Evolutionary conservation across 139 green algal species (phyloP).

Genomic region (Chlorella vulgaris): DNA sequence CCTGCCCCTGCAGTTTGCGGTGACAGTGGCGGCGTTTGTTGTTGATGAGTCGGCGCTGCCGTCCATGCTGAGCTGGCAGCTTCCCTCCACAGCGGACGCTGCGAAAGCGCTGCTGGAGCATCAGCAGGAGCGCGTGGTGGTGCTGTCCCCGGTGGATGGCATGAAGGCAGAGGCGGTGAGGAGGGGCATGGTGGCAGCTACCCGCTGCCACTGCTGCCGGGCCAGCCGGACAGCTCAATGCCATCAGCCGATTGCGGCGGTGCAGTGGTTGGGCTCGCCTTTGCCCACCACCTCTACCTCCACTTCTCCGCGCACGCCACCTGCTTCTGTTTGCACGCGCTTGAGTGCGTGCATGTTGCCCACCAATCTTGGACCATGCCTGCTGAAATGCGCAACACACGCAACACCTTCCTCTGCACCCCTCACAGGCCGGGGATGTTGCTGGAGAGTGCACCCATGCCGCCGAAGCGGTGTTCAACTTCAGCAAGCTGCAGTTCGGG

Average conservation of each 20-base stretch:
- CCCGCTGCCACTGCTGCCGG: too few relatives aligned
- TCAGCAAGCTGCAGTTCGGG: constrained; percentile 11
- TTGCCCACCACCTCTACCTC: too few relatives aligned
- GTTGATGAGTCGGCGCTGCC: constrained; percentile 7
- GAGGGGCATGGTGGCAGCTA: too few relatives aligned
- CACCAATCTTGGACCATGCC: neutral
- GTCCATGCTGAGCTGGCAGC: constrained; percentile 20
- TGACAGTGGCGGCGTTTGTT: constrained; percentile 6
- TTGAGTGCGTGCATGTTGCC: too few relatives aligned
- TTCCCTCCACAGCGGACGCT: neutral
- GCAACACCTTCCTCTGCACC: too few relatives aligned
- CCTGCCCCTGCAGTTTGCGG: constrained; percentile 24
- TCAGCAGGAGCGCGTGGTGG: constrained; percentile 22
- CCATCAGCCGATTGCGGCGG: too few relatives aligned
- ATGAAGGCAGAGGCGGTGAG: neutral
- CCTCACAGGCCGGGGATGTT: neutral
- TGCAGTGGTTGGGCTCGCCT: too few relatives aligned
- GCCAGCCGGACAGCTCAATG: too few relatives aligned
- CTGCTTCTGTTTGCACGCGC: too few relatives aligned
- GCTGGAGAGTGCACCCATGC: neutral
- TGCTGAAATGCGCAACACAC: neutral
- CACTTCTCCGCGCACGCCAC: too few relatives aligned
- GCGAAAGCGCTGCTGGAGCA: constrained; percentile 12
- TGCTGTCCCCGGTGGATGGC: neutral
- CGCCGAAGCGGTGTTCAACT: constrained; percentile 6